Evolutionary conservation across 2,329 filamentous ascomycete genomes (phyloP).

Genomic region (Venturia effusa): DNA sequence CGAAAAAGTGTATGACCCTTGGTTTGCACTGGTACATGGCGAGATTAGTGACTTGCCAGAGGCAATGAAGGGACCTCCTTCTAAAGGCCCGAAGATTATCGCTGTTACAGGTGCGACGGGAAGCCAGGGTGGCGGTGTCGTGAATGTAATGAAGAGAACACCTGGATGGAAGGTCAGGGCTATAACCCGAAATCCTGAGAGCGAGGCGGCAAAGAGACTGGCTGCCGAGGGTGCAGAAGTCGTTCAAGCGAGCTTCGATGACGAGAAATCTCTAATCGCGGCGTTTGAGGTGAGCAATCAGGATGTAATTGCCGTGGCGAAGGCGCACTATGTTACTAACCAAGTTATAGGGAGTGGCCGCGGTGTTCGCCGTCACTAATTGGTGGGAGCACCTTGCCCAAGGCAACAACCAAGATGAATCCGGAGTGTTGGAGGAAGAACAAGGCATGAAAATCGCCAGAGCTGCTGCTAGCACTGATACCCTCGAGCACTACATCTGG

Average conservation of each 20-base stretch:
- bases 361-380: slow-evolving; percentile 31
- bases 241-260: background rate
- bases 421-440: slow-evolving; percentile 27
- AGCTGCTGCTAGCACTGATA: slow-evolving; percentile 23
- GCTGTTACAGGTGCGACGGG: slow-evolving; percentile 16
- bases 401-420: slow-evolving; percentile 22
- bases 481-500: slow-evolving; percentile 36
- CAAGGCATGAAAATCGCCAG: slow-evolving; percentile 27
- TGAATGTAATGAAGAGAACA: slow-evolving; percentile 19
- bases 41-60: slow-evolving; percentile 2
- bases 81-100: background rate
- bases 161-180: slow-evolving; percentile 19
- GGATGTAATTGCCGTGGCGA: background rate
- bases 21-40: slow-evolving; percentile 2
- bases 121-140: slow-evolving; percentile 20
- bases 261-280: background rate
- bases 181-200: slow-evolving; percentile 17
- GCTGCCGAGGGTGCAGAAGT: background rate
- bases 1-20: slow-evolving; percentile 35
- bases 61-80: background rate
- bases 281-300: background rate
- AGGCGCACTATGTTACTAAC: background rate
- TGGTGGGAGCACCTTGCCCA: slow-evolving; percentile 28
- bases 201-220: slow-evolving; percentile 18
- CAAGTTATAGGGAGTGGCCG: slow-evolving; percentile 15